Evolutionary conservation across 495 filamentous ascomycete genomes (phyloP), one percentile per base, ranked within the genome.

Genomic region (Penicillium simplicissimum): DNA sequence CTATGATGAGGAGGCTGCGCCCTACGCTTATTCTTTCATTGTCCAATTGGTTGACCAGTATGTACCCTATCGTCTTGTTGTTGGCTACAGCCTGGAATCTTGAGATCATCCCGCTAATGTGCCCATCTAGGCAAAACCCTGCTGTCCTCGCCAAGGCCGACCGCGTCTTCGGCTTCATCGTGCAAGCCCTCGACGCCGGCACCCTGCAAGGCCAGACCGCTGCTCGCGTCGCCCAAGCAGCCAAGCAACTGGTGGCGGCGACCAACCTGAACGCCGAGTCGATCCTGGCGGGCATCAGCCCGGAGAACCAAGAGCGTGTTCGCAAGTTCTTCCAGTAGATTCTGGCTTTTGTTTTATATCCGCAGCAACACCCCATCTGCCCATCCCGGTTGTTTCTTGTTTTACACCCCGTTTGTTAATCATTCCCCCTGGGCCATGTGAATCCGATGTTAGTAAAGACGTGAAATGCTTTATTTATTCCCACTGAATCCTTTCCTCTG

Each of bases 1-100:
- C 4, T 96, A 96, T 70, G 96, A 99, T 65, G 96, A 98, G 73
- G 96, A 98, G 78, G 96, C 95, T 3, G 96, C 96, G 4, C 95
- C 96, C 33, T 98, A 96, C 71, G 93, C 93, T 0, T 99, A 99
- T 73, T 87, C 87, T 8, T 99, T 96, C 74, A 82, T 99, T 55
- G 87, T 89, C 3, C 87, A 96, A 68, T 75, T 99, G 58, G 96
- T 99, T 71, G 90, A 96, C 51, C 88, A 94, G 95, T 97, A 88
- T 81, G 92, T 87, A 9, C 63, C 67, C n/a, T 58, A 31, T 28
- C 51, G 48, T 11, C 13, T 21, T 53, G 15, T 35, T 25, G 28
- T 38, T 28, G 54, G 5, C 55, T 7, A 10, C 47, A 42, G 9
- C 5, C 35, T 7, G 38, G 15, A 31, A 14, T 48, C 11, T 13